A percentile compares a stretch with the other conserved stretches of the same genome.
These are phyloP conservation scores for Boletus semigastroideus DNA, from an alignment of 1,284 basidiomycete genomes.

Conservation along the genomic window DNA sequence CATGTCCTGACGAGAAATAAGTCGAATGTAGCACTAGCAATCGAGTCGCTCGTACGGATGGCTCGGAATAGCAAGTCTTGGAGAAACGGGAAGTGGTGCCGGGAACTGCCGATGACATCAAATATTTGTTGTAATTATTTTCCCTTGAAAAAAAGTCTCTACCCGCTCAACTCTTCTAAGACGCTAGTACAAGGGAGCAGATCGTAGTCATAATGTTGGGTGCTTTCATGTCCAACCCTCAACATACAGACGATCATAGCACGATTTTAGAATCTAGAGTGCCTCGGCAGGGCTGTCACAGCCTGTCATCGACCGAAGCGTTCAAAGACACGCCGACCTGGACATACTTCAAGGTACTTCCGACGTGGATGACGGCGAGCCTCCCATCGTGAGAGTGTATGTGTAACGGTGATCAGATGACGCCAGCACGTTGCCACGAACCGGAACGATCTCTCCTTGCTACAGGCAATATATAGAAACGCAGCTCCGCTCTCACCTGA, in stretches of 20 bases:
- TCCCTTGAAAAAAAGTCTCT: neutral
- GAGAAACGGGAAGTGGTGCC: constrained; percentile 17
- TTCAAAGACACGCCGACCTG: no score
- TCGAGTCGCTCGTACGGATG: constrained; percentile 11
- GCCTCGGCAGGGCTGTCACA: no score
- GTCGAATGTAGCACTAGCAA: constrained; percentile 1
- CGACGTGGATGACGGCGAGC: neutral
- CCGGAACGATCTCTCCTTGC: constrained; percentile 2
- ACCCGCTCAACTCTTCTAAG: neutral
- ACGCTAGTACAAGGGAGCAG: neutral
- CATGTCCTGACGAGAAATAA: constrained; percentile 44
- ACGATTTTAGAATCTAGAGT: neutral
- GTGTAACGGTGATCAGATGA: constrained; percentile 8
- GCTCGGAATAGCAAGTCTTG: constrained; percentile 13
- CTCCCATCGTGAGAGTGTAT: neutral
- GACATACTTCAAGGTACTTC: no score
- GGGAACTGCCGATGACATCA: constrained; percentile 28
- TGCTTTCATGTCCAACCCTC: no score
- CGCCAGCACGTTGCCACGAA: neutral
- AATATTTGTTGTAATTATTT: constrained; percentile 13
- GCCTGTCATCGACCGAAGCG: no score
- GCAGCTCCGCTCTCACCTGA: constrained; percentile 1
- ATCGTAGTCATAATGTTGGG: neutral
- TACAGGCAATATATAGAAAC: neutral
- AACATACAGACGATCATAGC: neutral